Conservation (phyloP, 75 land plant genomes). For the Selaginella tamariscina region DNA sequence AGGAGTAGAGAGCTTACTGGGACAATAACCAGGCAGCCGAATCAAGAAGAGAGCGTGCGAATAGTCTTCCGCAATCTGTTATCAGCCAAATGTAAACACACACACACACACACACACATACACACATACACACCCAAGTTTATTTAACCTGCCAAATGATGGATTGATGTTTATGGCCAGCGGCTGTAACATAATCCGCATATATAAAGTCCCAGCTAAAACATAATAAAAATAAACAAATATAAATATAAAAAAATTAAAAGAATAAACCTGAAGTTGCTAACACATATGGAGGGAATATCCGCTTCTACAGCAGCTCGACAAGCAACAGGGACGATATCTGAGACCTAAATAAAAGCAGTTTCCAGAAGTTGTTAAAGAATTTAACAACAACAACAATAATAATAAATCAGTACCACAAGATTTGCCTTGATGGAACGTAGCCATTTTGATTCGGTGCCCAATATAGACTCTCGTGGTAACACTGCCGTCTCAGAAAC, state of each 20-base stretch:
- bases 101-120: neutral
- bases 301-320: slow-evolving; percentile 96
- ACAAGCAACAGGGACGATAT: slow-evolving; percentile 98
- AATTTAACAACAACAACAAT: neutral
- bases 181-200: slow-evolving; percentile 97
- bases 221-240: too few species aligned
- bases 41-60: slow-evolving; percentile 83
- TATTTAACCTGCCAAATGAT: slow-evolving; percentile 88
- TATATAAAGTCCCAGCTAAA: slow-evolving; percentile 96
- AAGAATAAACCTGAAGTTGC: slow-evolving; percentile 73
- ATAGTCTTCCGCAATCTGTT: slow-evolving; percentile 96
- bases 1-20: slow-evolving; percentile 47
- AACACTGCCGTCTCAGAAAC: slow-evolving; percentile 87
- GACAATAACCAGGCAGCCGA: slow-evolving; percentile 93
- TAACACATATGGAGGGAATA: slow-evolving; percentile 92
- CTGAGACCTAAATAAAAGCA: slow-evolving; percentile 49
- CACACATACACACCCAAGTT: neutral
- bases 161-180: slow-evolving; percentile 85
- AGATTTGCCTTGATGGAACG: slow-evolving; percentile 81
- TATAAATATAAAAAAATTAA: too few species aligned
- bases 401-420: slow-evolving; percentile 44
- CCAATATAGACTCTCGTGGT: slow-evolving; percentile 71
- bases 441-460: slow-evolving; percentile 80
- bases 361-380: neutral
- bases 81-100: neutral